Conservation (phyloP, 371 early-diverging fungal genomes). For the Mucor irregularis region DNA sequence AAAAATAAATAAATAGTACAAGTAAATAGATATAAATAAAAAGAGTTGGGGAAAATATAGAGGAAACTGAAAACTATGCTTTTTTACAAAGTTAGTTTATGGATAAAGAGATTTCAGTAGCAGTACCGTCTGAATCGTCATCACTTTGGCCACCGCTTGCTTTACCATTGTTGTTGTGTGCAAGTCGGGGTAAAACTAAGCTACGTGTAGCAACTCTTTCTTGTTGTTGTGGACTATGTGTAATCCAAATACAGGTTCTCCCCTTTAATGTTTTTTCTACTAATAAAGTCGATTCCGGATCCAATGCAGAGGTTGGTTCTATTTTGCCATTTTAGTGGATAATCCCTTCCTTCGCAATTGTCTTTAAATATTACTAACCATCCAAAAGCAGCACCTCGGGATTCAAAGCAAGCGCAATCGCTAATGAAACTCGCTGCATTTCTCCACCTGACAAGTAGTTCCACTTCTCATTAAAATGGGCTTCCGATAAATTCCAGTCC, state of each 20-base stretch:
- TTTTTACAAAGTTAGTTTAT: background rate
- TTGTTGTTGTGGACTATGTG: conserved; percentile 79
- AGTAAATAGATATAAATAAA: too few species aligned
- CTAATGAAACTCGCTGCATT: conserved; percentile 78
- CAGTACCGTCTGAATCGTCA: conserved; percentile 9
- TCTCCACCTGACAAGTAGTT: conserved; percentile 85
- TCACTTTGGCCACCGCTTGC: too few species aligned
- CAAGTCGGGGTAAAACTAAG: conserved; percentile 16
- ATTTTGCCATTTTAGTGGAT: background rate
- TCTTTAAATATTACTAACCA: conserved; percentile 44
- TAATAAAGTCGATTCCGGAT: conserved; percentile 67
- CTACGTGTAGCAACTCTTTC: conserved; percentile 61
- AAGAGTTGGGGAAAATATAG: background rate
- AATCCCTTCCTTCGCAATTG: background rate
- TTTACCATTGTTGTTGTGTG: background rate
- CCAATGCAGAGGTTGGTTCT: conserved; percentile 89
- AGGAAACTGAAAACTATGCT: too few species aligned
- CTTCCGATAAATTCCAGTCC: conserved; percentile 69
- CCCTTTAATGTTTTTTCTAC: conserved; percentile 74
- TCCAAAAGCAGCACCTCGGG: conserved; percentile 83
- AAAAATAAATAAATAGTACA: too few species aligned
- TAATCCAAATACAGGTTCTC: conserved; percentile 77
- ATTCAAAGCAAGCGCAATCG: conserved; percentile 76
- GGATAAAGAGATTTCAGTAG: conserved; percentile 7
- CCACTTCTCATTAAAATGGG: conserved; percentile 77